Conservation (phyloP, 1,284 basidiomycete species). For the Marasmius tenuissimus region DNA sequence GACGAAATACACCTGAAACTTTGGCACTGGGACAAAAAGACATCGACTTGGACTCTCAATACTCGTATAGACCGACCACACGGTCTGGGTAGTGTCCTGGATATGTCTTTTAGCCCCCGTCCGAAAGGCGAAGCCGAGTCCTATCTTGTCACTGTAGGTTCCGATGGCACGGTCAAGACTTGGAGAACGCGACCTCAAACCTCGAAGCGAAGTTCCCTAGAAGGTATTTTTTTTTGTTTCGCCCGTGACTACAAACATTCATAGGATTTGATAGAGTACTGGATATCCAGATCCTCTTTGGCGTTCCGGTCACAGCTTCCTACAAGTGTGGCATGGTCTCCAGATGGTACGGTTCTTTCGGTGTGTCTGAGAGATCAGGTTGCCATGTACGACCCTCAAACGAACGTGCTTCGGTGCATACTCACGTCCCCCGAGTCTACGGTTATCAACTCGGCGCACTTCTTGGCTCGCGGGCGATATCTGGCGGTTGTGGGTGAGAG, state of each 20-base stretch:
- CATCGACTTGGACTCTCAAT: constrained; percentile 71
- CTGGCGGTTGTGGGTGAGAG: constrained; percentile 52
- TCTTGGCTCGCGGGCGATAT: constrained; percentile 69
- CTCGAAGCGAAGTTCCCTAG: constrained; percentile 42
- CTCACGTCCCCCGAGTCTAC: constrained; percentile 60
- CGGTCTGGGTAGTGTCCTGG: constrained; percentile 62
- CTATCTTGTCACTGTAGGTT: constrained; percentile 63
- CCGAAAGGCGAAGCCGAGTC: constrained; percentile 27
- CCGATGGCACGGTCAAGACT: constrained; percentile 68
- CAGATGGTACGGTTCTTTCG: constrained; percentile 85
- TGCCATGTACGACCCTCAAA: constrained; percentile 76
- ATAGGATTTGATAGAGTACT: constrained; percentile 56
- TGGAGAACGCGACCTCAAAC: constrained; percentile 60
- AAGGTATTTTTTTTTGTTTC: constrained; percentile 40
- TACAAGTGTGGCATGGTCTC: constrained; percentile 73
- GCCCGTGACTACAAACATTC: constrained; percentile 9
- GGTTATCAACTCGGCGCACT: constrained; percentile 48
- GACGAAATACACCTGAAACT: constrained; percentile 85
- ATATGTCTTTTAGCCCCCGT: constrained; percentile 67
- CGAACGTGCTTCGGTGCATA: constrained; percentile 65
- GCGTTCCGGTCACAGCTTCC: constrained; percentile 71
- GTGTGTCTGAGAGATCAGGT: constrained; percentile 71
- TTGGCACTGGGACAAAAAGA: constrained; percentile 80
- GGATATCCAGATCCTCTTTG: constrained; percentile 74
- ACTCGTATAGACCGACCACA: constrained; percentile 93